phyloP scores from a whole-genome alignment of 139 green algal species.

The Chlorella sp. region DNA sequence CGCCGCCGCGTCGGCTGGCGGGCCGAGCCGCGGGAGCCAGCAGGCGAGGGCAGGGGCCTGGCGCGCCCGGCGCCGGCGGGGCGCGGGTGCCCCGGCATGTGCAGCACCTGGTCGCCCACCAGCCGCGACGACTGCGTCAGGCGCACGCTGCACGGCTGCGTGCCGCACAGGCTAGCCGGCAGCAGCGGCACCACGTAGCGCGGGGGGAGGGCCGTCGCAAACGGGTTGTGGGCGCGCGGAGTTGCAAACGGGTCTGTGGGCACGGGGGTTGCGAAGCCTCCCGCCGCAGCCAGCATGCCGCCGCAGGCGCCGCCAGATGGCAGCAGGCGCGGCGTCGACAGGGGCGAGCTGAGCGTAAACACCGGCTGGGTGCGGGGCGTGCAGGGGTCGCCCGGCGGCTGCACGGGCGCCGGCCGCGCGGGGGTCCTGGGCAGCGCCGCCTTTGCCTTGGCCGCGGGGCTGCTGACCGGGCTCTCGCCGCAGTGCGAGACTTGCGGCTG shows the following conservation, averaged over 20 bases:
- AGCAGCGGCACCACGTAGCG: background rate
- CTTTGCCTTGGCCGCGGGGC: no score
- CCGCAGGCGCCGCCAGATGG: no score
- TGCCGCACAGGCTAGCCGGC: background rate
- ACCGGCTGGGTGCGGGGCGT: no score
- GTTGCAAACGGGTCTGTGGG: background rate
- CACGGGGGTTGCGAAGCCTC: background rate
- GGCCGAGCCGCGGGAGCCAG: no score
- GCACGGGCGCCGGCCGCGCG: no score
- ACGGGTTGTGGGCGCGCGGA: background rate
- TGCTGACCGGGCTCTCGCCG: no score
- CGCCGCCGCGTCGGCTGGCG: no score
- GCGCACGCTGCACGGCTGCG: constrained; percentile 4
- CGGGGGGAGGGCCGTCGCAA: background rate
- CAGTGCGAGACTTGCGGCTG: no score
- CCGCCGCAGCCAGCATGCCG: no score
- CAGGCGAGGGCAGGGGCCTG: background rate
- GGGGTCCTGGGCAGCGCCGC: no score
- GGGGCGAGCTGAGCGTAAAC: background rate
- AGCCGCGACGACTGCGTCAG: constrained; percentile 8
- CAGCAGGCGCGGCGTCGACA: background rate
- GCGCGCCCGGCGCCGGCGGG: background rate
- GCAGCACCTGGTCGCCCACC: background rate
- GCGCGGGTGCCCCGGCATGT: background rate
- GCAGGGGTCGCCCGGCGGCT: no score